phyloP scores from a whole-genome alignment of 2,329 filamentous ascomycete genomes.

The Macroventuria anomochaeta region DNA sequence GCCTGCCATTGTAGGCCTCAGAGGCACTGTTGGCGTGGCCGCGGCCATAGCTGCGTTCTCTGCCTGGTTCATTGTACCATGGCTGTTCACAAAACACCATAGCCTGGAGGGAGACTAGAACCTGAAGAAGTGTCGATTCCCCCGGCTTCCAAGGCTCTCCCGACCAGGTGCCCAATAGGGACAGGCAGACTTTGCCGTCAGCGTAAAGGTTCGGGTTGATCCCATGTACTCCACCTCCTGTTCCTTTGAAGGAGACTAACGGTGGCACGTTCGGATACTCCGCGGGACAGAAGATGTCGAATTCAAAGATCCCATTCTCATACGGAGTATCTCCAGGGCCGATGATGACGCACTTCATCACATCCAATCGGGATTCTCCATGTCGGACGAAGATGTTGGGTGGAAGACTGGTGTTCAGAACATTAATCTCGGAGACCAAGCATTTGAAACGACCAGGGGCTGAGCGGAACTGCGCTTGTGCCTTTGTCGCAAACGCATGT shows the following conservation, averaged over 20 bases:
- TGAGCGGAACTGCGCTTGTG: slow-evolving; percentile 16
- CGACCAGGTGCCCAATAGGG: slow-evolving; percentile 47
- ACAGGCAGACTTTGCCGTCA: slow-evolving; percentile 51
- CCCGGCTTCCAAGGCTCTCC: slow-evolving; percentile 56
- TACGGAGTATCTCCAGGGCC: slow-evolving; percentile 61
- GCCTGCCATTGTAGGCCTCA: slow-evolving; percentile 34
- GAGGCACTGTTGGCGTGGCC: slow-evolving; percentile 12
- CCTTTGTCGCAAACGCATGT: slow-evolving; percentile 28
- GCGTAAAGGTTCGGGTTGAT: slow-evolving; percentile 63
- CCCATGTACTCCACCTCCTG: slow-evolving; percentile 47
- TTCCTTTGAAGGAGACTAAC: slow-evolving; percentile 54
- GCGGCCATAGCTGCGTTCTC: slow-evolving; percentile 22
- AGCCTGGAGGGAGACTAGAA: slow-evolving; percentile 63
- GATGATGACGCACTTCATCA: slow-evolving; percentile 60
- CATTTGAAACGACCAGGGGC: slow-evolving; percentile 56
- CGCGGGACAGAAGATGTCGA: slow-evolving; percentile 56
- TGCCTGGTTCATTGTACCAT: slow-evolving; percentile 62
- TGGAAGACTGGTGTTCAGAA: slow-evolving; percentile 56
- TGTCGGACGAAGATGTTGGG: slow-evolving; percentile 60
- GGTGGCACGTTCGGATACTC: slow-evolving; percentile 56
- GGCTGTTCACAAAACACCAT: slow-evolving; percentile 64
- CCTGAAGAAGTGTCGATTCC: slow-evolving; percentile 59
- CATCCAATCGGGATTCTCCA: slow-evolving; percentile 54
- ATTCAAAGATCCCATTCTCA: slow-evolving; percentile 62
- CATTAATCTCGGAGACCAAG: slow-evolving; percentile 52